A percentile compares a stretch with the other conserved stretches of the same genome.
These are phyloP conservation scores for Neoboletus subvelutipes DNA, from an alignment of 768 basidiomycete species.

Conservation along the genomic window DNA sequence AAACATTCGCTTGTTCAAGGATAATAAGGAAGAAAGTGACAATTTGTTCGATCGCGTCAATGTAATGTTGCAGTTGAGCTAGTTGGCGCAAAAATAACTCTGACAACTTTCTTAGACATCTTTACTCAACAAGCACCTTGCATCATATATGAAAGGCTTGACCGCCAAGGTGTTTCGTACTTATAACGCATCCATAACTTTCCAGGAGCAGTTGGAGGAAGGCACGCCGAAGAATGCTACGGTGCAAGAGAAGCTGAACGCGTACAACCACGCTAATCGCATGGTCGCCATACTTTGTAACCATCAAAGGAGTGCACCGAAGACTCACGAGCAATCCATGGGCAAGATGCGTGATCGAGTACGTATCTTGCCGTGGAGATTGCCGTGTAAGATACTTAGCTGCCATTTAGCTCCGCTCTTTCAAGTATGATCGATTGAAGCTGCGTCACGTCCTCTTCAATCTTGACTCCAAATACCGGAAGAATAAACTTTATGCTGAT, in stretches of 20 bases:
- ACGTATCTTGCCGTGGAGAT: conserved; percentile 21
- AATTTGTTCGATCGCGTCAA: conserved; percentile 93
- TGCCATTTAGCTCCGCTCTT: conserved; percentile 63
- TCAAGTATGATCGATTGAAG: conserved; percentile 99
- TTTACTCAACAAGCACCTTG: conserved; percentile 87
- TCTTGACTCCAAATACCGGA: conserved; percentile 77
- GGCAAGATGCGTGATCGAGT: conserved; percentile 93
- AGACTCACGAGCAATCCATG: conserved; percentile 92
- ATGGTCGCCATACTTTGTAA: conserved; percentile 98
- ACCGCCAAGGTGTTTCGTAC: conserved; percentile 99
- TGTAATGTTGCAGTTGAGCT: conserved; percentile 40
- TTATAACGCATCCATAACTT: conserved; percentile 96
- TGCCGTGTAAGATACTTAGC: conserved; percentile 1
- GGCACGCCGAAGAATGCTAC: conserved; percentile 66
- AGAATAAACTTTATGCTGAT: conserved; percentile 70
- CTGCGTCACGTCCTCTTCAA: conserved; percentile 84
- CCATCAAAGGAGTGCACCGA: conserved; percentile 94
- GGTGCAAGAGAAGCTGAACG: conserved; percentile 93
- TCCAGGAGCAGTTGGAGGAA: conserved; percentile 86
- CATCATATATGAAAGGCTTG: conserved; percentile 92
- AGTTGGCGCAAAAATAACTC: conserved; percentile 16
- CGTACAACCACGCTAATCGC: conserved; percentile 96
- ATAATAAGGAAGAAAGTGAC: conserved; percentile 84
- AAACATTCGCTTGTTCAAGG: conserved; percentile 96
- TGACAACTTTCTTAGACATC: conserved; percentile 54